Conservation (phyloP, 257 asterid genomes). For the Gentiana dahurica region DNA sequence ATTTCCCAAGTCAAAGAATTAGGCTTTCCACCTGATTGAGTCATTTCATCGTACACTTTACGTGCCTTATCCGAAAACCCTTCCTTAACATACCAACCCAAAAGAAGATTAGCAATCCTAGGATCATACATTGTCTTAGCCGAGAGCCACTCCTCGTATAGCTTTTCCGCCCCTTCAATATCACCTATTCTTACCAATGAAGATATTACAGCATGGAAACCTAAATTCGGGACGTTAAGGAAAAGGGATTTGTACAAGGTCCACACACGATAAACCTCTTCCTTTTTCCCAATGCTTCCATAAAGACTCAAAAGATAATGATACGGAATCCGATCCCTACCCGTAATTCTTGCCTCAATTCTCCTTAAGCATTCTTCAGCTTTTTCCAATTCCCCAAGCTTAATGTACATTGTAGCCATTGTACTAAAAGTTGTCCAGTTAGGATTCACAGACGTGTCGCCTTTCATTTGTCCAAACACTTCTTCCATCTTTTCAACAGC, state of each 20-base stretch:
- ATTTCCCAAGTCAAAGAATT: slow-evolving; percentile 84
- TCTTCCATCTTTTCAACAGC: slow-evolving; percentile 61
- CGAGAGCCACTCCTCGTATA: slow-evolving; percentile 71
- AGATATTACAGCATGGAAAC: slow-evolving; percentile 62
- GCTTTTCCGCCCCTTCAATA: slow-evolving; percentile 60
- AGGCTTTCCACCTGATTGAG: slow-evolving; percentile 61
- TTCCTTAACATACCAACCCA: slow-evolving; percentile 51
- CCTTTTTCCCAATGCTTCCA: slow-evolving; percentile 54
- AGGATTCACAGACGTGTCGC: slow-evolving; percentile 43
- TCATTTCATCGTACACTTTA: slow-evolving; percentile 54
- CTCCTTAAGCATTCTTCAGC: slow-evolving; percentile 52
- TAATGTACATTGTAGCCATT: slow-evolving; percentile 69
- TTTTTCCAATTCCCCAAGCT: slow-evolving; percentile 41
- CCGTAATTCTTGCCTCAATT: slow-evolving; percentile 55
- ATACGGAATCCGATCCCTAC: slow-evolving; percentile 58
- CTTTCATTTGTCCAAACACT: slow-evolving; percentile 52
- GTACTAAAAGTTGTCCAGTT: slow-evolving; percentile 88
- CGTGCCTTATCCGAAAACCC: slow-evolving; percentile 44
- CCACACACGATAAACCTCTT: slow-evolving; percentile 79
- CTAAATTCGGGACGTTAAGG: slow-evolving; percentile 46
- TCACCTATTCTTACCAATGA: slow-evolving; percentile 57
- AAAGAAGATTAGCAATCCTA: slow-evolving; percentile 60
- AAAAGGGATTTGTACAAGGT: slow-evolving; percentile 51
- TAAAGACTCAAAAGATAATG: slow-evolving; percentile 75
- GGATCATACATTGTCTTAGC: slow-evolving; percentile 52